Evolutionary conservation across 2,329 filamentous ascomycete genomes (phyloP), one percentile per base, ranked within the genome.

Genomic region (Fusarium falciforme): DNA sequence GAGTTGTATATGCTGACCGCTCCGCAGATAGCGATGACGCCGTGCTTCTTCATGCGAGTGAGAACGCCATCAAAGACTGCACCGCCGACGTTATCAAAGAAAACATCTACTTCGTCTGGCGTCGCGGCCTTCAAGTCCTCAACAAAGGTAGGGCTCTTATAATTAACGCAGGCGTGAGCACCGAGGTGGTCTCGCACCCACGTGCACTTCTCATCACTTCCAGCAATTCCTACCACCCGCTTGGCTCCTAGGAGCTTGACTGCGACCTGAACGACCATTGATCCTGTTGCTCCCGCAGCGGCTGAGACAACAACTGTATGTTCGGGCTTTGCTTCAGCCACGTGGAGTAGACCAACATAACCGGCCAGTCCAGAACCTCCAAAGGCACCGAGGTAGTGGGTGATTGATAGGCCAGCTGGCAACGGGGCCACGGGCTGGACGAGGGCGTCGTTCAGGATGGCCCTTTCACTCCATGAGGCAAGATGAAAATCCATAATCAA

Each of bases 171-270:
- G 4, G 36, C 54, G 2, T 59, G 59, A 73, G 71, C 74, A 2
- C 68, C 68, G 6, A 74, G 65, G 40, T 70, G 29, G 3, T 74
- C 49, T 54, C 60, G 52, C 0, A 76, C 74, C 74, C 71, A 76
- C 2, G 64, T 54, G 12, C 74, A 75, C 67, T 75, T 76, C 35
- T 75, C 74, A 9, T 64, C 55, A 8, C 65, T 38, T 17, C 74
- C 71, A 16, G 73, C 74, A 36, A 75, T 75, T 16, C 73, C 73
- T 5, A 76, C 61, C 17, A 76, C 73, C 1, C 64, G 64, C 60
- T 70, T 74, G 3, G 71, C 72, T 11, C 73, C 71, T 0, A 75
- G 55, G 1, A 74, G n/a, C 38, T 74, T 74, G 12, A 66, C 71
- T 1, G 74, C 73, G 9, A 68, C 70, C 33, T 76, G 67, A 4